Conservation (phyloP, 1,139 yeast species). For the Kodamaea sp. region DNA sequence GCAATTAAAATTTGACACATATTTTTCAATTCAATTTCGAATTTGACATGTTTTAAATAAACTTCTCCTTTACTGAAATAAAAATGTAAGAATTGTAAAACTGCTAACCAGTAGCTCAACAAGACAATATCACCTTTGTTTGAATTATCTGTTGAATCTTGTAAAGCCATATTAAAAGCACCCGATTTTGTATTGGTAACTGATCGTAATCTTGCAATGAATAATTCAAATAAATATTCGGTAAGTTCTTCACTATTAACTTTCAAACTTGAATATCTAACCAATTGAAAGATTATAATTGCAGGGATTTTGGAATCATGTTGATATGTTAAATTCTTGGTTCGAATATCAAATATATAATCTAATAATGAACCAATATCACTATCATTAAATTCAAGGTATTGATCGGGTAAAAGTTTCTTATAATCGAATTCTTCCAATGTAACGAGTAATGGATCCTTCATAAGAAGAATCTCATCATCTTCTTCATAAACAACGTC, state of each 20-base stretch:
- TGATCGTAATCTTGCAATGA: slow-evolving; percentile 58
- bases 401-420: slow-evolving; percentile 43
- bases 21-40: slow-evolving; percentile 58
- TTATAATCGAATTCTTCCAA: slow-evolving; percentile 46
- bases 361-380: slow-evolving; percentile 63
- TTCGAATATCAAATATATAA: slow-evolving; percentile 46
- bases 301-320: slow-evolving; percentile 67
- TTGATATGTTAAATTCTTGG: slow-evolving; percentile 26
- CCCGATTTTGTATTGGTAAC: slow-evolving; percentile 60
- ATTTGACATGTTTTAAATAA: slow-evolving; percentile 50
- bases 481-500: slow-evolving; percentile 30
- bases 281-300: slow-evolving; percentile 60
- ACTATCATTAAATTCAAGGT: slow-evolving; percentile 58
- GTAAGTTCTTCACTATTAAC: slow-evolving; percentile 52
- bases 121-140: slow-evolving; percentile 64
- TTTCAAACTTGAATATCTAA: slow-evolving; percentile 59
- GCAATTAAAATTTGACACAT: slow-evolving; percentile 59
- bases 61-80: slow-evolving; percentile 57
- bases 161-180: slow-evolving; percentile 45
- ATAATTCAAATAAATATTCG: slow-evolving; percentile 55
- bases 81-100: slow-evolving; percentile 62
- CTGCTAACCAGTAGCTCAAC: slow-evolving; percentile 72
- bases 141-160: slow-evolving; percentile 8
- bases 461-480: slow-evolving; percentile 30
- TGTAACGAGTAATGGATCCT: slow-evolving; percentile 28